Conservation (phyloP, 768 basidiomycete species). For the Coprinopsis strossmayeri region DNA sequence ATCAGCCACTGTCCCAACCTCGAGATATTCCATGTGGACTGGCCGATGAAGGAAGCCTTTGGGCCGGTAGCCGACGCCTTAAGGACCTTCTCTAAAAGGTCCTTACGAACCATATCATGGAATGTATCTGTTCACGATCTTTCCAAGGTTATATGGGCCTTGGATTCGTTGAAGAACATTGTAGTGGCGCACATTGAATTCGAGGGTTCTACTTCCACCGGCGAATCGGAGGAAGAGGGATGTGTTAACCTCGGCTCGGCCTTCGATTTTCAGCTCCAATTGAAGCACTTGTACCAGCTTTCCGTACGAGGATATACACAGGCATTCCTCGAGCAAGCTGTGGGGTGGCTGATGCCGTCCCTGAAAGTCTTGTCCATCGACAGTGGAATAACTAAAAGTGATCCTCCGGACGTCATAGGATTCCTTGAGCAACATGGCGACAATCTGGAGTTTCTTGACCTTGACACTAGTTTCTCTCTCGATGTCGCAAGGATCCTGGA, state of each 20-base stretch:
- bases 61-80: conserved; percentile 62
- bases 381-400: conserved; percentile 34
- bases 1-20: conserved; percentile 66
- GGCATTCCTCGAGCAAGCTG: conserved; percentile 65
- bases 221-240: conserved; percentile 34
- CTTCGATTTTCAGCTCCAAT: conserved; percentile 41
- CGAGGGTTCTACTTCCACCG: conserved; percentile 21
- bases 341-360: conserved; percentile 60
- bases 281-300: conserved; percentile 57
- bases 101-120: conserved; percentile 57
- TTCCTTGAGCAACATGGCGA: conserved; percentile 59
- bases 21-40: conserved; percentile 65
- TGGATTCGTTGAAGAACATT: conserved; percentile 54
- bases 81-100: conserved; percentile 38
- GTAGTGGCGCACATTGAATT: conserved; percentile 54
- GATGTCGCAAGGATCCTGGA: conserved; percentile 57
- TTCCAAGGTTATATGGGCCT: conserved; percentile 66
- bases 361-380: conserved; percentile 54
- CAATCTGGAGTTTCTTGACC: conserved; percentile 56
- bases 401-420: conserved; percentile 50
- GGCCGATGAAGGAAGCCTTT: conserved; percentile 54
- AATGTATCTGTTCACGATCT: conserved; percentile 48
- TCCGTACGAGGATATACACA: conserved; percentile 53
- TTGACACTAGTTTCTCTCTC: conserved; percentile 50
- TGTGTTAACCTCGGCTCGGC: conserved; percentile 53